Evolutionary conservation across 805 yeast genomes (phyloP).

Genomic region (Ogataea henricii): DNA sequence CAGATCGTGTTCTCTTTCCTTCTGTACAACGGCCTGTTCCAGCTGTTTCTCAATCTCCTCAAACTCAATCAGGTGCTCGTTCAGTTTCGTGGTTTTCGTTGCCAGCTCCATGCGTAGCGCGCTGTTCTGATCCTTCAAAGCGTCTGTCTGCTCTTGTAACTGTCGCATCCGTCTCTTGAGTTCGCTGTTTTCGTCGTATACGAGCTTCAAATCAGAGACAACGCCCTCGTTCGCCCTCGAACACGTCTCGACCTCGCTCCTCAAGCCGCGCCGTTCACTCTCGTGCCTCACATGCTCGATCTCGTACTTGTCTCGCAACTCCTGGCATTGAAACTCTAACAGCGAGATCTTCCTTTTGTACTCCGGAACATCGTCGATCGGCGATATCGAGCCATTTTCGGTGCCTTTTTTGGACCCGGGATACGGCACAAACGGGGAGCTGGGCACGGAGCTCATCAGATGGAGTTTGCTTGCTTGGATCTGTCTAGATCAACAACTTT

Average conservation of each 20-base stretch:
- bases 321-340: conserved; percentile 5
- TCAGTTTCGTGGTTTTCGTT: conserved; percentile 4
- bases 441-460: conserved; percentile 12
- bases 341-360: not conserved
- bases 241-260: conserved; percentile 17
- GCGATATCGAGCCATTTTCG: not conserved
- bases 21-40: conserved; percentile 6
- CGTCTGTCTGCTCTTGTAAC: not conserved
- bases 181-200: conserved; percentile 27
- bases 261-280: conserved; percentile 10
- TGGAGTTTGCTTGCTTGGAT: not conserved
- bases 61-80: conserved; percentile 23
- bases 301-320: conserved; percentile 7
- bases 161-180: conserved; percentile 41
- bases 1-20: conserved; percentile 5
- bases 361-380: not conserved
- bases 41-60: conserved; percentile 9
- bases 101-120: conserved; percentile 8
- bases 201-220: conserved; percentile 15
- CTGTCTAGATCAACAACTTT: not conserved
- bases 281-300: conserved; percentile 4
- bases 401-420: conserved; percentile 3
- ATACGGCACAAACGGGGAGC: conserved; percentile 24
- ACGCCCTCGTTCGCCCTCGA: conserved; percentile 38
- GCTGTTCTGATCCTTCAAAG: conserved; percentile 7